A percentile compares a stretch with the other conserved stretches of the same genome.
Evolutionary conservation across 1,284 basidiomycete genomes (phyloP).

Genomic region (Fomes fomentarius): DNA sequence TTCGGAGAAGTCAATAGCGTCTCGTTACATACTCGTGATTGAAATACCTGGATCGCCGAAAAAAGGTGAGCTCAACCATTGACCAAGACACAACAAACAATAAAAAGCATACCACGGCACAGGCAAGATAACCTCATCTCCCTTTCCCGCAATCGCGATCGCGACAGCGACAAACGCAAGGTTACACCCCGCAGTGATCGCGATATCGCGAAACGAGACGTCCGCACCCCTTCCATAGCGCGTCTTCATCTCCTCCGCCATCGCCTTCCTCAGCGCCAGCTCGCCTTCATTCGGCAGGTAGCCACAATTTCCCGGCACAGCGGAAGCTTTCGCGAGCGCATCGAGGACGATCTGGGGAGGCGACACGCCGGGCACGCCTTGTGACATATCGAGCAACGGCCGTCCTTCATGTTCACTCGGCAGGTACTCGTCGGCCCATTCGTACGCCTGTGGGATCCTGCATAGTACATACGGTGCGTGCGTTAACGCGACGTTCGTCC

Average conservation of each 20-base stretch:
- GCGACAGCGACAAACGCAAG: conserved; percentile 70
- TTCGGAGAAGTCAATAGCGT: no score
- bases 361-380: conserved; percentile 73
- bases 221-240: conserved; percentile 60
- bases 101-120: conserved; percentile 62
- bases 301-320: conserved; percentile 51
- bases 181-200: conserved; percentile 71
- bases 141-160: conserved; percentile 69
- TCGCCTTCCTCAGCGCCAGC: conserved; percentile 51
- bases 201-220: conserved; percentile 57
- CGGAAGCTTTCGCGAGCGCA: conserved; percentile 50
- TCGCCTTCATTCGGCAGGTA: conserved; percentile 78
- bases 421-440: conserved; percentile 61
- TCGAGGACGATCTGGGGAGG: conserved; percentile 60
- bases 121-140: conserved; percentile 80
- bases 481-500: no score
- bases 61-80: not conserved
- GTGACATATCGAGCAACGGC: conserved; percentile 77
- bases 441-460: conserved; percentile 72
- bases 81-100: conserved; percentile 10
- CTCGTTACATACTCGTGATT: conserved; percentile 74
- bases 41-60: conserved; percentile 59
- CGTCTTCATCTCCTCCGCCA: conserved; percentile 67
- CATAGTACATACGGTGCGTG: no score
- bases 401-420: conserved; percentile 42